phyloP scores from a whole-genome alignment of 345 rosid genomes.

The Cardamine resedifolia region DNA sequence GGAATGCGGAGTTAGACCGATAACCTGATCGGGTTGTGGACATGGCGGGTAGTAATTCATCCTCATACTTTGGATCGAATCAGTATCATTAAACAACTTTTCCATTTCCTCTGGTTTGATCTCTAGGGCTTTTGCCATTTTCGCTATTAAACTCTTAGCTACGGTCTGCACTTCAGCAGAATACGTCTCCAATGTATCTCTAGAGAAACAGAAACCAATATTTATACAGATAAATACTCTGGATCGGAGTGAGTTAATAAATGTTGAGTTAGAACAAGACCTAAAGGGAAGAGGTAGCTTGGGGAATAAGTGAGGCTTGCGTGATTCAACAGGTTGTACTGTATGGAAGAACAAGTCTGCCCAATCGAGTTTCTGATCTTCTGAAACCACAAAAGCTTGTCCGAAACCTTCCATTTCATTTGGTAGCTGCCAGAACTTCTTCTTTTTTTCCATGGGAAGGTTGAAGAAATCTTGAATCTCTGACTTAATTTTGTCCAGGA shows the following conservation, averaged over 20 bases:
- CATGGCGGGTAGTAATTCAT: conserved; percentile 68
- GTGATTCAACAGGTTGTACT: conserved; percentile 21
- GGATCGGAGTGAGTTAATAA: not conserved
- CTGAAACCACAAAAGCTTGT: conserved; percentile 39
- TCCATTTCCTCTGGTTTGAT: conserved; percentile 53
- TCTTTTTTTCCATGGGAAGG: conserved; percentile 44
- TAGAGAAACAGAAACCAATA: conserved; percentile 21
- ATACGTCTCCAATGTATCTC: conserved; percentile 53
- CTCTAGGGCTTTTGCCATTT: conserved; percentile 47
- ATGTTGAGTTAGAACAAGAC: conserved; percentile 11
- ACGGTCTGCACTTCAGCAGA: conserved; percentile 37
- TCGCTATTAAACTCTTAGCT: conserved; percentile 40
- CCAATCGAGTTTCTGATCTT: conserved; percentile 45
- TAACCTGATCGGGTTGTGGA: conserved; percentile 53
- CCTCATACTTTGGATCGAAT: conserved; percentile 39
- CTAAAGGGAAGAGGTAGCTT: conserved; percentile 41
- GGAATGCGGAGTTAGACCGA: conserved; percentile 54
- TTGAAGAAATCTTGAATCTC: conserved; percentile 39
- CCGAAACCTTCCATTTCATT: conserved; percentile 38
- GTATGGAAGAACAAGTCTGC: conserved; percentile 28
- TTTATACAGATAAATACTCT: not conserved
- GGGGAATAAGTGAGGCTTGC: conserved; percentile 39
- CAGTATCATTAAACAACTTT: conserved; percentile 35
- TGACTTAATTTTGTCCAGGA: conserved; percentile 31
- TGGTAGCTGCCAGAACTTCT: conserved; percentile 30